Conservation (phyloP, 78 protist species). For the Cyanophora paradoxa region DNA sequence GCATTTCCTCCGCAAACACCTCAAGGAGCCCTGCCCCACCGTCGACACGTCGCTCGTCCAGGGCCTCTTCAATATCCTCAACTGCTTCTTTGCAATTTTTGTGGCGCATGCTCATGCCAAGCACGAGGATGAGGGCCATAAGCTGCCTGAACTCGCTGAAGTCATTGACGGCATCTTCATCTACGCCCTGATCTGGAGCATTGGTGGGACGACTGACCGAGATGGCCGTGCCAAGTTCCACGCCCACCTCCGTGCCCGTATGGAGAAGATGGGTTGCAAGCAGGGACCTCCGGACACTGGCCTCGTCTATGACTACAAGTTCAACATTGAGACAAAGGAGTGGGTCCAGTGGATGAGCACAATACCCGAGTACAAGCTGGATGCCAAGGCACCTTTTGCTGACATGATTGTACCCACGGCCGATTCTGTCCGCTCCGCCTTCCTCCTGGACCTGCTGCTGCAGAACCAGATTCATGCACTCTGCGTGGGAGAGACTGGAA, state of each 20-base stretch:
- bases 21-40: constrained; percentile 27
- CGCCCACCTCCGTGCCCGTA: not conserved
- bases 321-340: not conserved
- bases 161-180: constrained; percentile 20
- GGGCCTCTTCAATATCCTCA: not conserved
- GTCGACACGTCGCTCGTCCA: not conserved
- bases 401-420: constrained; percentile 78
- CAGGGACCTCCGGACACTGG: not conserved
- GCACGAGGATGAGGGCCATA: not conserved
- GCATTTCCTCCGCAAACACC: constrained; percentile 29
- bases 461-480: constrained; percentile 31
- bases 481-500: constrained; percentile 80
- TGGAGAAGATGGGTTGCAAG: not conserved
- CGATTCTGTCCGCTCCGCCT: constrained; percentile 70
- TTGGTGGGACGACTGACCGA: constrained; percentile 47
- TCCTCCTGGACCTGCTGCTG: constrained; percentile 46
- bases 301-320: constrained; percentile 19
- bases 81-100: not conserved
- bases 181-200: constrained; percentile 55
- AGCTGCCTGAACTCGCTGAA: not conserved
- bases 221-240: constrained; percentile 28
- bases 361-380: constrained; percentile 16
- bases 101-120: not conserved
- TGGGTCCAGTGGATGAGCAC: constrained; percentile 56
- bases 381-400: constrained; percentile 2